These are phyloP conservation scores for Bullera alba DNA, from an alignment of 768 basidiomycete genomes.

Conservation along the genomic window DNA sequence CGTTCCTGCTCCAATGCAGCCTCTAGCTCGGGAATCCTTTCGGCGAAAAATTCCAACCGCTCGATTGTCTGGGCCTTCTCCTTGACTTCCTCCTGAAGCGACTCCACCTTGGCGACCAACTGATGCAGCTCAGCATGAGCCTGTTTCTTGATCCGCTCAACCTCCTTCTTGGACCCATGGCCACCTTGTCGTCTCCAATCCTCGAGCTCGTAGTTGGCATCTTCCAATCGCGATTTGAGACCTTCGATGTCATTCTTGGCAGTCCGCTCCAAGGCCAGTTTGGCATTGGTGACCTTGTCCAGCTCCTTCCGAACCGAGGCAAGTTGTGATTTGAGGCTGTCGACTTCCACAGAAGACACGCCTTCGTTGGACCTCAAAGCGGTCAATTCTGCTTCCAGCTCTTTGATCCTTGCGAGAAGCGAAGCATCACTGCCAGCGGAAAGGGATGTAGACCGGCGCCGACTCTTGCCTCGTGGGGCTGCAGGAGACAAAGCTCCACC, in stretches of 20 bases:
- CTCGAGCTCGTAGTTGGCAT: constrained; percentile 39
- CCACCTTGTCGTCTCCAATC: constrained; percentile 14
- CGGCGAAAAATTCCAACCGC: background rate
- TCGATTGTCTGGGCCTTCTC: background rate
- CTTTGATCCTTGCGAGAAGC: constrained; percentile 16
- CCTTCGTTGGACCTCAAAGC: constrained; percentile 14
- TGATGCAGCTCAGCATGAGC: constrained; percentile 17
- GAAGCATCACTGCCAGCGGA: constrained; percentile 2
- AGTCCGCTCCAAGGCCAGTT: constrained; percentile 34
- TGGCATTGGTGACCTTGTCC: constrained; percentile 43
- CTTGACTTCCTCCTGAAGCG: constrained; percentile 18
- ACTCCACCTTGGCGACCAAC: constrained; percentile 15
- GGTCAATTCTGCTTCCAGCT: constrained; percentile 26
- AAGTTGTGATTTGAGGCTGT: constrained; percentile 27
- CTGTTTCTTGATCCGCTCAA: constrained; percentile 28
- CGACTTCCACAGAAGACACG: constrained; percentile 22
- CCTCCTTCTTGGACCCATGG: background rate
- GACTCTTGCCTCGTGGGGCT: constrained; percentile 1
- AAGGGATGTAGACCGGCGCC: constrained; percentile 10
- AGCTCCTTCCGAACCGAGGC: constrained; percentile 20
- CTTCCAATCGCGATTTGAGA: constrained; percentile 31
- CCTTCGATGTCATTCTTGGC: constrained; percentile 31
- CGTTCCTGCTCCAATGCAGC: constrained; percentile 16
- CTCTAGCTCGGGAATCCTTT: constrained; percentile 6
- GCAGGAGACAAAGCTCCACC: constrained; percentile 4